Evolutionary conservation across 1,284 basidiomycete genomes (phyloP).

Genomic region (Schizophyllum commune): DNA sequence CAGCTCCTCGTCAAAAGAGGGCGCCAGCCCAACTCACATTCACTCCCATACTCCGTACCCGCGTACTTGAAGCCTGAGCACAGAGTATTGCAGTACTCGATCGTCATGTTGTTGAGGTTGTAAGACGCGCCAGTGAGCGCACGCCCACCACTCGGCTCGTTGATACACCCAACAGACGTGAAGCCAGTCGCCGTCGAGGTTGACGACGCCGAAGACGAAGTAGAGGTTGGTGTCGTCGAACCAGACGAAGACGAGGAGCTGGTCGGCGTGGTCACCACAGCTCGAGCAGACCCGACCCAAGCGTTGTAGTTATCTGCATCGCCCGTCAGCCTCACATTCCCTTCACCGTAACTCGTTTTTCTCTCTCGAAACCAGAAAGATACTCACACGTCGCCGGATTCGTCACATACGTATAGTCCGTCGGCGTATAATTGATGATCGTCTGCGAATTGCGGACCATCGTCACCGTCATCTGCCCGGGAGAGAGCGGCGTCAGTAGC

Average conservation of each 20-base stretch:
- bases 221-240: conserved; percentile 8
- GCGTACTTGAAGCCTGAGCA: not conserved
- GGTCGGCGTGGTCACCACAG: conserved; percentile 7
- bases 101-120: not conserved
- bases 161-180: not conserved
- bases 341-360: not conserved
- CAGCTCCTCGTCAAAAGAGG: too few relatives aligned
- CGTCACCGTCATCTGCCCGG: conserved; percentile 30
- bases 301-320: conserved; percentile 36
- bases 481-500: conserved; percentile 16
- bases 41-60: not conserved
- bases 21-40: not conserved
- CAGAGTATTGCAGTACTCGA: not conserved
- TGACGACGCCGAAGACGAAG: conserved; percentile 5
- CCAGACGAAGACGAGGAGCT: conserved; percentile 5
- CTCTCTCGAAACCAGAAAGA: not conserved
- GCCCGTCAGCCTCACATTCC: too few relatives aligned
- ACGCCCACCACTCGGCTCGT: not conserved
- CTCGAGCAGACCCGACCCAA: conserved; percentile 31
- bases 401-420: conserved; percentile 24
- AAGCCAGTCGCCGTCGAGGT: not conserved
- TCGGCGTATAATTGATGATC: conserved; percentile 25
- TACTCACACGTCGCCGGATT: conserved; percentile 27
- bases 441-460: conserved; percentile 26
- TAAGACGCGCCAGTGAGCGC: not conserved